Evolutionary conservation across 768 basidiomycete species (phyloP).

Genomic region (Pleurotus giganteus): DNA sequence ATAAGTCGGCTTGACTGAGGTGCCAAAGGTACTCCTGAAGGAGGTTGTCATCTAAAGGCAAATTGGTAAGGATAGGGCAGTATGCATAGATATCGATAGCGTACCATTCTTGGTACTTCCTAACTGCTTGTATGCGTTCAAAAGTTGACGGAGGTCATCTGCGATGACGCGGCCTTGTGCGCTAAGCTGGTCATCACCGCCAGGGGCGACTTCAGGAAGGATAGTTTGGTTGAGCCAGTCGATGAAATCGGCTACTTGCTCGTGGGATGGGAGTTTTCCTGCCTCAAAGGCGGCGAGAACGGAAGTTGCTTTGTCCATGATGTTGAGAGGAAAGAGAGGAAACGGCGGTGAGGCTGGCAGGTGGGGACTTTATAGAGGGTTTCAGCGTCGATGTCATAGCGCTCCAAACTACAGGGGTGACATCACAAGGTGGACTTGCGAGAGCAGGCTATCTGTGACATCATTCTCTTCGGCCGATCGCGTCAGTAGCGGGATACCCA

Average conservation of each 20-base stretch:
- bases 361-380: background rate
- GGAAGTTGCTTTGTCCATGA: constrained; percentile 64
- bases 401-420: no score
- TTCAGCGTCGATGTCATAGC: no score
- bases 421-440: no score
- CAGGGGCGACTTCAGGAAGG: constrained; percentile 43
- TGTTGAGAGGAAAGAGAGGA: background rate
- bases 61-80: no score
- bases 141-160: constrained; percentile 44
- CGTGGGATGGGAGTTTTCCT: constrained; percentile 65
- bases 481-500: no score
- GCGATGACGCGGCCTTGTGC: constrained; percentile 54
- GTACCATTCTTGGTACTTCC: constrained; percentile 57
- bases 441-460: no score
- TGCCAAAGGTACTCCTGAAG: constrained; percentile 69
- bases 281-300: constrained; percentile 67
- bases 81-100: no score
- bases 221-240: constrained; percentile 53
- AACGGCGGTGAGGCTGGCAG: background rate
- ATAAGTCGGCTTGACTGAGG: constrained; percentile 52
- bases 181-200: constrained; percentile 43
- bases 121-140: constrained; percentile 58
- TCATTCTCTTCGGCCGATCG: no score
- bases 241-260: constrained; percentile 51
- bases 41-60: constrained; percentile 61